Base-by-base conservation (phyloP, 495 filamentous ascomycete species). In the Podospora conica region DNA sequence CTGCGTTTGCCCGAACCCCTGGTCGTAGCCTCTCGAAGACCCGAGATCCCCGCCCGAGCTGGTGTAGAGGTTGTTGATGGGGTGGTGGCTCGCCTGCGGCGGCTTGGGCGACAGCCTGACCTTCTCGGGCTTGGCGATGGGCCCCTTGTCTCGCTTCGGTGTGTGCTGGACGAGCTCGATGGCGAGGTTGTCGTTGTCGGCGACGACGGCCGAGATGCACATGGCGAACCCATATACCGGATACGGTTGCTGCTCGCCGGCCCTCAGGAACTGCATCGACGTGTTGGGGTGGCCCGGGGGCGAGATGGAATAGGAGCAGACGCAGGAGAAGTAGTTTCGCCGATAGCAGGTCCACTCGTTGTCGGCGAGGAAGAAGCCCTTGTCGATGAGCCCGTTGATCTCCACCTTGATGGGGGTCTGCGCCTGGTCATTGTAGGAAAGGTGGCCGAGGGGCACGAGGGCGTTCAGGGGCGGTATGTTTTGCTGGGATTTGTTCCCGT, bases 271-370 rank as follows among this genome's bases (percentile, higher is more conserved):
- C 31, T 80, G 79, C 65, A 82, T 78, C 9, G 68, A 66, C 20
- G 73, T 66, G 60, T 72, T 79, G 29, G 73, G 72, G 48, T 74
- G 75, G 57, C 73, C 78, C 22, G 77, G 68, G 66, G 87, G 87
- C 24, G 84, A 76, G 4, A 98, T 78, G 6, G 85, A 84, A 77
- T 90, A 97, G 0, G 87, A 90, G 76, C 93, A 96, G 27, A 88
- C 85, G 58, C 96, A 90, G 1, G 91, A 89, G 74, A 98, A 96
- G 76, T 98, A 98, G 76, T 98, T 98, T 53, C 94, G 84, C 59
- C 94, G 83, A 73, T 98, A 98, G 77, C 94, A 98, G 0, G 94
- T 98, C 94, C 94, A 98, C 66, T 95, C 91, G 15, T 85, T 82
- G 64, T 97, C 94, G 3, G 84, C 84, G 53, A 88, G 81, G 75